Evolutionary conservation across 78 protist species (phyloP).

Genomic region (Dictyostelium capitatum): DNA sequence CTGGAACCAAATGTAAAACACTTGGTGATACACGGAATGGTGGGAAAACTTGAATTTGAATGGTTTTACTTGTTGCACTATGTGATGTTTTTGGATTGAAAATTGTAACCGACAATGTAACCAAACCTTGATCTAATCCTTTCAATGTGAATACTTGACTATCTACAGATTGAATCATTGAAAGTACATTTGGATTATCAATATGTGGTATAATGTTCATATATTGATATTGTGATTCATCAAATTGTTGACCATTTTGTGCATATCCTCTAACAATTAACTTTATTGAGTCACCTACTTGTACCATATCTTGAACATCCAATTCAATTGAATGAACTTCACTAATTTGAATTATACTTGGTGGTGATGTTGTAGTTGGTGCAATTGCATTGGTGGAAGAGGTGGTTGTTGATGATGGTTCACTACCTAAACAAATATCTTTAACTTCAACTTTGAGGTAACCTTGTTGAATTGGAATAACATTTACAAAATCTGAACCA

Average conservation of each 20-base stretch:
- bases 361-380: conserved; percentile 15
- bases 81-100: conserved; percentile 36
- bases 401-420: not conserved
- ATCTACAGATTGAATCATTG: conserved; percentile 8
- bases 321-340: conserved; percentile 34
- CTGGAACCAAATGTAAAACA: conserved; percentile 63
- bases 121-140: conserved; percentile 67
- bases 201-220: conserved; percentile 32
- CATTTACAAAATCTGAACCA: not conserved
- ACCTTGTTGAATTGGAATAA: conserved; percentile 37
- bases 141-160: conserved; percentile 11
- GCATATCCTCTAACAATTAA: conserved; percentile 21
- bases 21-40: conserved; percentile 65
- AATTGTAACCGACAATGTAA: conserved; percentile 22
- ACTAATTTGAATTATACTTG: conserved; percentile 22
- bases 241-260: conserved; percentile 23
- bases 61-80: conserved; percentile 12
- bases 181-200: conserved; percentile 66
- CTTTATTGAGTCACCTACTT: conserved; percentile 47
- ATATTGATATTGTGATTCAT: conserved; percentile 29
- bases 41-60: conserved; percentile 68
- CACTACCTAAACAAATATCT: conserved; percentile 55
- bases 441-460: conserved; percentile 25
- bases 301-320: conserved; percentile 30
- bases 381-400: not conserved